Evolutionary conservation across 2,329 filamentous ascomycete species (phyloP).

Genomic region (Aspergillus intermedius): DNA sequence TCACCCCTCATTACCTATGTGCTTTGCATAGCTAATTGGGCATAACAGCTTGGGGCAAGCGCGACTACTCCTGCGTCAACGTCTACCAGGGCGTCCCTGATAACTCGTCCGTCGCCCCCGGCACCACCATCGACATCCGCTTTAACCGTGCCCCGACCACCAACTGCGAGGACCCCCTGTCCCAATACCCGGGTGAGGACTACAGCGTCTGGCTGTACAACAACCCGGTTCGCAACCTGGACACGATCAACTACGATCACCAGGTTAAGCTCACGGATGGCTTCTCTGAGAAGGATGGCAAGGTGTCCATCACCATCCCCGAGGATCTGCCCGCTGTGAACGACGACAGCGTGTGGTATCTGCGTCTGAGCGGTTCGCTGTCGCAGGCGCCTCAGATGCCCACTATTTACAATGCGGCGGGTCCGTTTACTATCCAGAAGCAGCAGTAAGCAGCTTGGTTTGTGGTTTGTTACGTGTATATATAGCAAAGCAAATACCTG

Average conservation of each 20-base stretch:
- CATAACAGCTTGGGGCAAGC: constrained; percentile 26
- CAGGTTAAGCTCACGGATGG: constrained; percentile 14
- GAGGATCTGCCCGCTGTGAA: constrained; percentile 17
- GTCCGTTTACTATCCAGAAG: constrained; percentile 19
- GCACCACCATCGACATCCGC: constrained; percentile 17
- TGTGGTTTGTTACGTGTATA: not conserved
- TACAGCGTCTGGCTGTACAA: constrained; percentile 26
- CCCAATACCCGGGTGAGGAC: constrained; percentile 13
- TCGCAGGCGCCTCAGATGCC: constrained; percentile 26
- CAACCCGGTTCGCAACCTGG: constrained; percentile 20
- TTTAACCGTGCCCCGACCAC: constrained; percentile 22
- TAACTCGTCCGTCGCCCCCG: constrained; percentile 21
- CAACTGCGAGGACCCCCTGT: constrained; percentile 17
- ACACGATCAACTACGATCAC: constrained; percentile 16
- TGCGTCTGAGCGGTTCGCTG: constrained; percentile 19
- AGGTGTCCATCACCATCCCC: constrained; percentile 20
- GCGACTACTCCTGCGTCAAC: constrained; percentile 28
- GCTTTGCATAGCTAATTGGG: not conserved
- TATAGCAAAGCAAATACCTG: too few relatives aligned
- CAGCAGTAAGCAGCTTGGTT: constrained; percentile 5
- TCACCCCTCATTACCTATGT: not conserved
- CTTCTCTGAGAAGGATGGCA: constrained; percentile 13
- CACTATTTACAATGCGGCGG: constrained; percentile 20
- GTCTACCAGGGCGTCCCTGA: constrained; percentile 28
- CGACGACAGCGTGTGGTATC: constrained; percentile 24